These are phyloP conservation scores for Colletotrichum godetiae DNA, from an alignment of 2,329 filamentous ascomycete genomes.

Conservation along the genomic window DNA sequence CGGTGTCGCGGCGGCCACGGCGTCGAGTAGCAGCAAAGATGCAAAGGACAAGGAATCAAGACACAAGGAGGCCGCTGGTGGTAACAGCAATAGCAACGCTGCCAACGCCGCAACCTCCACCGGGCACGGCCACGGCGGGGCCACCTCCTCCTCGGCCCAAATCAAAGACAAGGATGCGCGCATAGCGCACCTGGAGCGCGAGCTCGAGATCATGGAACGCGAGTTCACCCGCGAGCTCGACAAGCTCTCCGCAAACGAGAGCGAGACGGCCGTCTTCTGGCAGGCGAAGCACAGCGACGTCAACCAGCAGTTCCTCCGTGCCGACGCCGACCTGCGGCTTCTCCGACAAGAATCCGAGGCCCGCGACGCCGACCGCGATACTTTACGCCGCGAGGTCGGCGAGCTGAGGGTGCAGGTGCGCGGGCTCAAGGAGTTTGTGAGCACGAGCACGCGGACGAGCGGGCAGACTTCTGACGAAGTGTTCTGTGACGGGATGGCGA, in stretches of 20 bases:
- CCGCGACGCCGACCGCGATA: slow-evolving; percentile 58
- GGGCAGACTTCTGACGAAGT: slow-evolving; percentile 74
- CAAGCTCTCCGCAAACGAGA: slow-evolving; percentile 63
- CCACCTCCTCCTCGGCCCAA: slow-evolving; percentile 34
- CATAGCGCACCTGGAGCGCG: slow-evolving; percentile 64
- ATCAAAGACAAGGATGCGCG: slow-evolving; percentile 61
- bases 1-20: neutral
- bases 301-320: slow-evolving; percentile 63
- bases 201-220: slow-evolving; percentile 62
- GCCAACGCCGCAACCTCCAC: neutral
- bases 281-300: slow-evolving; percentile 65
- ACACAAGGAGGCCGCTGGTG: slow-evolving; percentile 22
- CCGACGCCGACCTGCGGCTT: slow-evolving; percentile 64
- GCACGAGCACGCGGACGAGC: slow-evolving; percentile 71
- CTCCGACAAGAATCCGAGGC: slow-evolving; percentile 61
- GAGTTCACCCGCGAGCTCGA: slow-evolving; percentile 67
- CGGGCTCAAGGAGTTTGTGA: slow-evolving; percentile 79
- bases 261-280: slow-evolving; percentile 67
- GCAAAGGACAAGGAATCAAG: slow-evolving; percentile 43
- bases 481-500: slow-evolving; percentile 70
- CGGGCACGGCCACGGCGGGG: neutral
- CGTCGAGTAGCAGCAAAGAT: slow-evolving; percentile 29
- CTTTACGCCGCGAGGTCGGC: slow-evolving; percentile 65
- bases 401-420: slow-evolving; percentile 69
- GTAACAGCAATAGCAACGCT: slow-evolving; percentile 34